These are phyloP conservation scores for Pichia sp. DNA, from an alignment of 1,139 yeast species.

Conservation along the genomic window DNA sequence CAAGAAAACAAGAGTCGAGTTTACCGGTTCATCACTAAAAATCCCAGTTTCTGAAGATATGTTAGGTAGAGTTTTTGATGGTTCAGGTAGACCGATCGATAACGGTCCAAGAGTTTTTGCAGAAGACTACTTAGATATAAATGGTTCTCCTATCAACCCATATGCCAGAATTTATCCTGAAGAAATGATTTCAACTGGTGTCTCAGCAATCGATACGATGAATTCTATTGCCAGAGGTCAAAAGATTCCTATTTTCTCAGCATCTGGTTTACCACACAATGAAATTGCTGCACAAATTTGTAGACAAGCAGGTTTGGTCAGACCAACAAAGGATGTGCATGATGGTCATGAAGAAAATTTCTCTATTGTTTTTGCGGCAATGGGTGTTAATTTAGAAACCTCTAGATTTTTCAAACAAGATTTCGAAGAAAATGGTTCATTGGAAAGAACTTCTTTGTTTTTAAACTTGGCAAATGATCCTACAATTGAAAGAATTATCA, in stretches of 20 bases:
- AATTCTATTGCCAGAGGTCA: slow-evolving; percentile 99
- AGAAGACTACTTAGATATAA: slow-evolving; percentile 94
- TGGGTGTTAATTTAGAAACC: slow-evolving; percentile 92
- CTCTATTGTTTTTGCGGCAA: slow-evolving; percentile 98
- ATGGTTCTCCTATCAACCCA: slow-evolving; percentile 98
- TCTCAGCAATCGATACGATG: slow-evolving; percentile 98
- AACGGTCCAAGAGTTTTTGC: slow-evolving; percentile 98
- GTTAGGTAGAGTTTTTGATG: slow-evolving; percentile 96
- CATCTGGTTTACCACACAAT: slow-evolving; percentile 98
- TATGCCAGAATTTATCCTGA: slow-evolving; percentile 98
- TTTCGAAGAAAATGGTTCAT: slow-evolving; percentile 97
- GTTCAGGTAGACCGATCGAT: slow-evolving; percentile 97
- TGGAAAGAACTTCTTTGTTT: slow-evolving; percentile 95
- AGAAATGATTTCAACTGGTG: slow-evolving; percentile 99
- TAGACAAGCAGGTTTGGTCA: slow-evolving; percentile 98
- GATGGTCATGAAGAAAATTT: slow-evolving; percentile 99
- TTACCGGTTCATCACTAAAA: slow-evolving; percentile 88
- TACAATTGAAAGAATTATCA: slow-evolving; percentile 97
- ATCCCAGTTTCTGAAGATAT: slow-evolving; percentile 96
- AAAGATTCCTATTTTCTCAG: slow-evolving; percentile 97
- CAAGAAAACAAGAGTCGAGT: slow-evolving; percentile 92
- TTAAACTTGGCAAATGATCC: slow-evolving; percentile 98
- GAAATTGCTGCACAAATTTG: slow-evolving; percentile 99
- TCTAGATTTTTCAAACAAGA: slow-evolving; percentile 96
- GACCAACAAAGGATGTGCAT: slow-evolving; percentile 99